These are phyloP conservation scores for Kazachstania bromeliacearum DNA, from an alignment of 805 yeast species.

Conservation along the genomic window DNA sequence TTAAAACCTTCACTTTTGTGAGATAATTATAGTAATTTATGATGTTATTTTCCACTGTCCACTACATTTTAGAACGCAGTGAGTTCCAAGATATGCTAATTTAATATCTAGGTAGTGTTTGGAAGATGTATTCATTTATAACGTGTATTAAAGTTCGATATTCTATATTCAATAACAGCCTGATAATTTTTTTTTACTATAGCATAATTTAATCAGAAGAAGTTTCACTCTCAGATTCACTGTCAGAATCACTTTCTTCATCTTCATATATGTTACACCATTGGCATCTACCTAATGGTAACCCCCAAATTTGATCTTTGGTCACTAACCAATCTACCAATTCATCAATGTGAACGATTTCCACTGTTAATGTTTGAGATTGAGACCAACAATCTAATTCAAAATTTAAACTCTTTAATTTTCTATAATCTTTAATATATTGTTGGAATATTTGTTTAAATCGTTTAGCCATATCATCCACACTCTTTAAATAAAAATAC, in stretches of 20 bases:
- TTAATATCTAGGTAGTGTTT: too few relatives aligned
- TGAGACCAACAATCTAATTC: conserved; percentile 28
- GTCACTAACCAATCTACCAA: conserved; percentile 53
- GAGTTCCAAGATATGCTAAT: too few relatives aligned
- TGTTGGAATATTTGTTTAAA: conserved; percentile 47
- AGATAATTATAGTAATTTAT: too few relatives aligned
- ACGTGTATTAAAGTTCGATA: too few relatives aligned
- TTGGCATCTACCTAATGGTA: conserved; percentile 59
- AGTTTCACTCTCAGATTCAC: conserved; percentile 5
- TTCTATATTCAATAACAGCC: too few relatives aligned
- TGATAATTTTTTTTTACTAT: not conserved
- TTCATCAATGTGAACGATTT: conserved; percentile 57
- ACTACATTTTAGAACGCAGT: too few relatives aligned
- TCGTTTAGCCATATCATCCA: conserved; percentile 36
- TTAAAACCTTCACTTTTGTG: too few relatives aligned
- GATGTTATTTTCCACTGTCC: too few relatives aligned
- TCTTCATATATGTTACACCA: conserved; percentile 23
- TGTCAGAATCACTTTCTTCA: conserved; percentile 19
- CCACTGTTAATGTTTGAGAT: conserved; percentile 13
- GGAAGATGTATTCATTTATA: too few relatives aligned
- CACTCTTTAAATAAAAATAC: conserved; percentile 23
- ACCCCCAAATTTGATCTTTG: conserved; percentile 56
- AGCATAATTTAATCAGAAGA: not conserved
- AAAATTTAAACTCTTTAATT: conserved; percentile 42
- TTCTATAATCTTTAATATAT: conserved; percentile 56